These are phyloP conservation scores for Chlorella sp. DNA, from an alignment of 139 green algal species.

Conservation along the genomic window DNA sequence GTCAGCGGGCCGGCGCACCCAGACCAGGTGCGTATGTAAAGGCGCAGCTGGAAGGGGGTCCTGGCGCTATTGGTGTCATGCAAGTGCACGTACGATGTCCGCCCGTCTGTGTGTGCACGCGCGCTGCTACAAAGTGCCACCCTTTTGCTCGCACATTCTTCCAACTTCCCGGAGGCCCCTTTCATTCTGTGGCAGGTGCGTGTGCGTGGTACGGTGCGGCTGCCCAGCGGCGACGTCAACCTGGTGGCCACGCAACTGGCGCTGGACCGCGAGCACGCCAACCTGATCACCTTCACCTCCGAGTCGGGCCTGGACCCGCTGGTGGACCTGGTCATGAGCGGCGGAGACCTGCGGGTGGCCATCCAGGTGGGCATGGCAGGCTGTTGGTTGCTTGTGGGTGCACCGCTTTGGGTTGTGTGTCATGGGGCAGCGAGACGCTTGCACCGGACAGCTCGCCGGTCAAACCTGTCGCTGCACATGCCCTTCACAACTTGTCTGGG, in stretches of 20 bases:
- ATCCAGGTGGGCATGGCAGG: slow-evolving; percentile 42
- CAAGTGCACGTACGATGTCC: no score
- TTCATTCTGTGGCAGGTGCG: slow-evolving; percentile 11
- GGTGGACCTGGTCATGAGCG: slow-evolving; percentile 77
- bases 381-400: background rate
- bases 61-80: background rate
- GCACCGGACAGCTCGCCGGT: no score
- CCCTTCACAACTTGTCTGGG: no score
- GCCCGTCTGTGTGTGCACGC: no score
- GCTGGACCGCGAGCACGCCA: slow-evolving; percentile 88
- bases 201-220: slow-evolving; percentile 62
- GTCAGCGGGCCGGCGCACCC: slow-evolving; percentile 76
- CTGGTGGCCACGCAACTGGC: slow-evolving; percentile 93
- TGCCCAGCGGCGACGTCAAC: slow-evolving; percentile 92
- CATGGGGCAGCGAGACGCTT: no score
- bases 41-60: no score
- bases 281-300: slow-evolving; percentile 83
- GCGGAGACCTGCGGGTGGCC: slow-evolving; percentile 74
- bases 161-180: no score
- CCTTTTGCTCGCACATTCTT: no score
- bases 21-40: background rate
- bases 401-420: no score
- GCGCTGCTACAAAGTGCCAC: no score
- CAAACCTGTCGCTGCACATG: no score
- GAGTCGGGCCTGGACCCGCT: slow-evolving; percentile 72